A percentile compares a stretch with the other conserved stretches of the same genome.
Evolutionary conservation across 2,329 filamentous ascomycete species (phyloP).

Genomic region (Epichloe elymi): DNA sequence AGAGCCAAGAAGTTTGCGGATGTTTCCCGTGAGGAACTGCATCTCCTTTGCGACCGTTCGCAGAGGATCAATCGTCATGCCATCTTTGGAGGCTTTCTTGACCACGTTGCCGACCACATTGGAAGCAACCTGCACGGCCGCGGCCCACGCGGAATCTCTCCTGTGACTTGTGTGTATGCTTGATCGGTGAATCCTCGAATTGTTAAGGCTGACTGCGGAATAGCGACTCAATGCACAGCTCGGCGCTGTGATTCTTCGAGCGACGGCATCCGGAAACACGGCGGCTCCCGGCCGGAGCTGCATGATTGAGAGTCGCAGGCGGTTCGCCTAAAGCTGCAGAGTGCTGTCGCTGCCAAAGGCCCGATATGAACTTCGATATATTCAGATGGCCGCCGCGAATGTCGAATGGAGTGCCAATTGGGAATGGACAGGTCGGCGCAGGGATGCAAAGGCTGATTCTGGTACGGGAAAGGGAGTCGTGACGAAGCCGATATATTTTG

Average conservation of each 20-base stretch:
- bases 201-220: conserved; percentile 17
- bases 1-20: conserved; percentile 81
- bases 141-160: conserved; percentile 56
- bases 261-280: conserved; percentile 30
- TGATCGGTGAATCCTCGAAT: conserved; percentile 17
- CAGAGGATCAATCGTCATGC: conserved; percentile 73
- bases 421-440: neutral
- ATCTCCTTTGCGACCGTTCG: conserved; percentile 90
- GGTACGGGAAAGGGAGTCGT: neutral
- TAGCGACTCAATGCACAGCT: conserved; percentile 19
- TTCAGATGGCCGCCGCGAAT: neutral
- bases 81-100: conserved; percentile 46
- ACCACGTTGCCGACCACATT: conserved; percentile 59
- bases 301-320: conserved; percentile 23
- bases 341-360: neutral
- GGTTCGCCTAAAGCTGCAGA: neutral
- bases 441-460: neutral
- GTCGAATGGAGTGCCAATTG: neutral
- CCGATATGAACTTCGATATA: neutral
- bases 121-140: conserved; percentile 57
- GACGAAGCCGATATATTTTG: conserved; percentile 9
- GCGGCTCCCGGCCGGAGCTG: conserved; percentile 41
- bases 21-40: conserved; percentile 89
- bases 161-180: conserved; percentile 30
- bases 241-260: conserved; percentile 15